These are phyloP conservation scores for Areca catechu DNA, from an alignment of 176 grass and related monocot genomes.

Conservation along the genomic window DNA sequence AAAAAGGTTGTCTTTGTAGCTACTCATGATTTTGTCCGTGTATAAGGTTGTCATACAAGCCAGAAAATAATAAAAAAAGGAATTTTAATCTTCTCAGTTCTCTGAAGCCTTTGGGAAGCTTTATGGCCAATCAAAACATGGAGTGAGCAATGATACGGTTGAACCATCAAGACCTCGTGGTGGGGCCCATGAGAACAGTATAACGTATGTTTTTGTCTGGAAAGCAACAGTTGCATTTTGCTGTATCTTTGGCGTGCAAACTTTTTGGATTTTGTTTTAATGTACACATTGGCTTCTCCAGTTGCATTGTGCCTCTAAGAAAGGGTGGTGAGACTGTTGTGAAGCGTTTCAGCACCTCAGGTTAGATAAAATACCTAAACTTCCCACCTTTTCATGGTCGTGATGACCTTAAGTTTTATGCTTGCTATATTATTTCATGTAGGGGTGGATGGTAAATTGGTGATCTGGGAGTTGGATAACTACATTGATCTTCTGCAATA, in stretches of 20 bases:
- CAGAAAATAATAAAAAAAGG: no score
- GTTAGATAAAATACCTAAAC: conserved; percentile 18
- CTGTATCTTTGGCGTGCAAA: no score
- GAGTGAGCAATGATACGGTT: conserved; percentile 44
- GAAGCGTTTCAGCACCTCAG: conserved; percentile 95
- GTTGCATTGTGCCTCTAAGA: conserved; percentile 63
- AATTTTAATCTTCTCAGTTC: conserved; percentile 40
- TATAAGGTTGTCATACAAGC: no score
- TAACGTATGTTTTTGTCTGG: conserved; percentile 36
- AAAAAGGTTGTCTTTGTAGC: no score
- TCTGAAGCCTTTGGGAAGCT: conserved; percentile 98
- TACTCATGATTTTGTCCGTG: no score
- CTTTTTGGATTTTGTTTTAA: no score
- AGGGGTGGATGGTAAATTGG: conserved; percentile 95
- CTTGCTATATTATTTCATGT: conserved; percentile 11
- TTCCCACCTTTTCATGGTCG: background rate
- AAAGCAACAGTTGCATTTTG: no score
- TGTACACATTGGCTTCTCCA: conserved; percentile 15
- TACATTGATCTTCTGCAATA: conserved; percentile 17
- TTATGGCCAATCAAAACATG: conserved; percentile 86
- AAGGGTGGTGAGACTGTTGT: conserved; percentile 29
- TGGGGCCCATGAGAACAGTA: conserved; percentile 93
- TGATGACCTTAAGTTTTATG: background rate
- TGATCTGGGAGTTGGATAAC: conserved; percentile 80
- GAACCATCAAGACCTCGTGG: conserved; percentile 71